A percentile compares a stretch with the other conserved stretches of the same genome.
phyloP scores from a whole-genome alignment of 768 basidiomycete species.

The Rhodosporidiobolus odoratus region DNA sequence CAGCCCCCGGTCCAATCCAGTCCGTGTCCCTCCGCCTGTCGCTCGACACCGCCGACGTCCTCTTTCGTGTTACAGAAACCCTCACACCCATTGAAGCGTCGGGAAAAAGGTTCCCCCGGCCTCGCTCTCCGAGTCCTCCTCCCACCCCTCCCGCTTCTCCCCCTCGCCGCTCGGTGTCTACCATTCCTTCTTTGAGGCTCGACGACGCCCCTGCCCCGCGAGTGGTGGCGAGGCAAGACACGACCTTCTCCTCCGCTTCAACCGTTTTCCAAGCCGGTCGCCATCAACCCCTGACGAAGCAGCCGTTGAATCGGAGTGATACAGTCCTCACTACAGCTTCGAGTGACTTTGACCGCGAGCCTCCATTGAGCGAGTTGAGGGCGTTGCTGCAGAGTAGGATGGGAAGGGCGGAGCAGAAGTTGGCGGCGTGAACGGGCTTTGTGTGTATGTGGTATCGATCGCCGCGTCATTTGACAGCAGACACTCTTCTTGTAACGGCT shows the following conservation, averaged over 20 bases:
- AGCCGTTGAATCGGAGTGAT: neutral
- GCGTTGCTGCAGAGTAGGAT: neutral
- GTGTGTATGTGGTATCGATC: no score
- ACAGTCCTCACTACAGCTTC: neutral
- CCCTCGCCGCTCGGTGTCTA: neutral
- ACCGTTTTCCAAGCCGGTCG: neutral
- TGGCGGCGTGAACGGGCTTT: no score
- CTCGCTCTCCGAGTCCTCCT: neutral
- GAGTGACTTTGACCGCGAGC: neutral
- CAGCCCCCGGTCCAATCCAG: neutral
- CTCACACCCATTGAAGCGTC: neutral
- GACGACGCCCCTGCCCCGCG: neutral
- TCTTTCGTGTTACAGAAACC: neutral
- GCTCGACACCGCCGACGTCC: neutral
- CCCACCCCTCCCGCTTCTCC: neutral
- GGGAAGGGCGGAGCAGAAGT: no score
- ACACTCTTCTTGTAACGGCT: no score
- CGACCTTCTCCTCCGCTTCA: neutral
- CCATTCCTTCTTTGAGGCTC: neutral
- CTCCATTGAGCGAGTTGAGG: neutral
- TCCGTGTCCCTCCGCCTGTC: slow-evolving; percentile 3
- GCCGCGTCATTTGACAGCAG: no score
- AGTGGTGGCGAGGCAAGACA: neutral
- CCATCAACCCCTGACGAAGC: neutral
- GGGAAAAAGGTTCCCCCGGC: neutral